Evolutionary conservation across 2,329 filamentous ascomycete genomes (phyloP), one percentile per base, ranked within the genome.

Genomic region (Cladosporium austrohemisphaericum): DNA sequence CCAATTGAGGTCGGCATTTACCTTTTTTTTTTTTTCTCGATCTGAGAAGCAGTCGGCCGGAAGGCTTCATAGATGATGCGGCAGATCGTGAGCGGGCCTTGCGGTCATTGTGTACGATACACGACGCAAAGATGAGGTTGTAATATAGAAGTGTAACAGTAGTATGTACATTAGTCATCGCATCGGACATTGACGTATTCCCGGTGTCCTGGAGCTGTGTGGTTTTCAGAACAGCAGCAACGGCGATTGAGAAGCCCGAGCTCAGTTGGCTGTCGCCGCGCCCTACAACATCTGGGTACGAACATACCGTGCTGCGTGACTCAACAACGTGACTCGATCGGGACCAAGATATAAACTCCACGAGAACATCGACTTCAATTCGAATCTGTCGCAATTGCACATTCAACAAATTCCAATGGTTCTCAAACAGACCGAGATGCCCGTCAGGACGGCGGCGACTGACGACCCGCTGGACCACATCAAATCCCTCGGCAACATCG

Each of bases 401-500:
- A 20, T 10, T 7, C 10, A 4, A 6, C 14, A 26, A 22, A 47
- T 11, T 14, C 16, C 23, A 43, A 29, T 29, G 31, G 31, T 36
- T 18, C 13, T 16, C 7, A 36, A 20, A 26, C 5, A 29, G 7
- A 18, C 31, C 16, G 16, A 3, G 25, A 35, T 38, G 45, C 14
- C 26, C 20, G 20, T 28, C 22, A 4, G 29, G 29, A 7, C 38
- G n/a, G 22, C 23, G 14, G n/a, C 26, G 22, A 32, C 16, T 5
- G 11, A 41, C 13, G 47, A 50, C 31, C 37, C 40, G 29, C 23
- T 50, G 29, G 36, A 29, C 11, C 40, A 32, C 32, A 51, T 53
- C 36, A 35, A 41, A 11, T 7, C 29, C 9, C 31, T 51, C 16
- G 26, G 20, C 19, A 33, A 23, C 22, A 62, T 67, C 23, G 57